Evolutionary conservation across 768 basidiomycete species (phyloP).

Genomic region (Daedaleopsis sinensis): DNA sequence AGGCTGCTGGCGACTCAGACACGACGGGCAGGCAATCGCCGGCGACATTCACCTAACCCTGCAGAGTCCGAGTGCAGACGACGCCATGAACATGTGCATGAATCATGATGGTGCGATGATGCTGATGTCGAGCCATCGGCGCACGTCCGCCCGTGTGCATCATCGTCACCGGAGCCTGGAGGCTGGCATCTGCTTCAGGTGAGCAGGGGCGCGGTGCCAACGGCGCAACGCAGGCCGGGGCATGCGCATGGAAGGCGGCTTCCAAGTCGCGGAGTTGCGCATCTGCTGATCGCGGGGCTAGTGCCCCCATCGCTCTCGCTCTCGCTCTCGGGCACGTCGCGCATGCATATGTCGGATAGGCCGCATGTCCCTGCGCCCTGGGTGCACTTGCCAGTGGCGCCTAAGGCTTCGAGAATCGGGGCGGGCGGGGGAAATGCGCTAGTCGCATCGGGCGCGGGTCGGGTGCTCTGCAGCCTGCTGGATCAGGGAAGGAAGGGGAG

Average conservation of each 20-base stretch:
- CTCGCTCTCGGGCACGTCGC: no score
- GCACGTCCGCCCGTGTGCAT: neutral
- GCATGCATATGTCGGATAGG: neutral
- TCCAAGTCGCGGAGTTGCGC: no score
- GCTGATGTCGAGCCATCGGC: neutral
- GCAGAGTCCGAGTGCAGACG: no score
- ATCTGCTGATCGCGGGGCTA: neutral
- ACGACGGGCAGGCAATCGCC: no score
- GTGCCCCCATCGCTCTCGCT: neutral
- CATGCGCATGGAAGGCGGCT: neutral
- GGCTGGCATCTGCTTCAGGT: neutral
- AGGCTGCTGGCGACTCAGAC: no score
- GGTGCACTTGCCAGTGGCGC: no score
- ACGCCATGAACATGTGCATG: no score
- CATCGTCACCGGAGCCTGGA: no score
- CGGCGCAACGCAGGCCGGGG: neutral
- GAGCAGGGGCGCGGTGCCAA: neutral
- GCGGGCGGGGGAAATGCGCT: neutral
- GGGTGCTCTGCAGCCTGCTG: neutral
- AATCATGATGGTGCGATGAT: no score
- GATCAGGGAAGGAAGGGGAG: neutral
- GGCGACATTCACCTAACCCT: no score
- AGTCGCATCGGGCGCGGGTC: neutral
- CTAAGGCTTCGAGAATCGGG: no score
- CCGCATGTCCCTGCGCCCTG: no score